Conservation (phyloP, 1,284 basidiomycete species). For the Schizophyllum amplum region DNA sequence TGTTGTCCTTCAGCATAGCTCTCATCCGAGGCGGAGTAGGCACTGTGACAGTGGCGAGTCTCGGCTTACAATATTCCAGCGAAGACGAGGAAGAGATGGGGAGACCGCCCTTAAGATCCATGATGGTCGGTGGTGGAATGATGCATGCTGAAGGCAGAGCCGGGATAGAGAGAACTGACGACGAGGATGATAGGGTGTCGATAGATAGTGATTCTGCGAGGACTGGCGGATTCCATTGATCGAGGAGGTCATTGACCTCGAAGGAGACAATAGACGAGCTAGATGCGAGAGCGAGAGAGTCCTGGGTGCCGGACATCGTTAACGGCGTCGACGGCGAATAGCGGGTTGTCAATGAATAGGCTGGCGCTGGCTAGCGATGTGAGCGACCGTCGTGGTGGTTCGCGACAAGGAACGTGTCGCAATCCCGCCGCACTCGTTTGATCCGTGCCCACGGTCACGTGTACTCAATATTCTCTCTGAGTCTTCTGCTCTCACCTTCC, state of each 20-base stretch:
- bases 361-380: background rate
- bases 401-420: background rate
- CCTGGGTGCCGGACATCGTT: background rate
- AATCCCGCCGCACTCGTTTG: too few relatives aligned
- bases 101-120: slow-evolving; percentile 12
- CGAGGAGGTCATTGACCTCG: background rate
- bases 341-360: background rate
- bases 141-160: slow-evolving; percentile 14
- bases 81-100: too few relatives aligned
- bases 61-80: too few relatives aligned
- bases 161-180: slow-evolving; percentile 14
- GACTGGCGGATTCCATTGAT: background rate
- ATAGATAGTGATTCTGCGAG: slow-evolving; percentile 11
- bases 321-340: background rate
- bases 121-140: slow-evolving; percentile 12
- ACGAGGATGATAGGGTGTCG: slow-evolving; percentile 14
- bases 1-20: slow-evolving; percentile 38
- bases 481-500: too few relatives aligned
- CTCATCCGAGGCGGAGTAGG: slow-evolving; percentile 48
- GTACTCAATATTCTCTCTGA: too few relatives aligned
- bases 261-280: background rate
- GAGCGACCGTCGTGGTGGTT: background rate
- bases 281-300: background rate
- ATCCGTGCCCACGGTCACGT: too few relatives aligned
- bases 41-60: slow-evolving; percentile 25